Evolutionary conservation across 2,329 filamentous ascomycete genomes (phyloP).

Genomic region (Ophiocordyceps sinensis): DNA sequence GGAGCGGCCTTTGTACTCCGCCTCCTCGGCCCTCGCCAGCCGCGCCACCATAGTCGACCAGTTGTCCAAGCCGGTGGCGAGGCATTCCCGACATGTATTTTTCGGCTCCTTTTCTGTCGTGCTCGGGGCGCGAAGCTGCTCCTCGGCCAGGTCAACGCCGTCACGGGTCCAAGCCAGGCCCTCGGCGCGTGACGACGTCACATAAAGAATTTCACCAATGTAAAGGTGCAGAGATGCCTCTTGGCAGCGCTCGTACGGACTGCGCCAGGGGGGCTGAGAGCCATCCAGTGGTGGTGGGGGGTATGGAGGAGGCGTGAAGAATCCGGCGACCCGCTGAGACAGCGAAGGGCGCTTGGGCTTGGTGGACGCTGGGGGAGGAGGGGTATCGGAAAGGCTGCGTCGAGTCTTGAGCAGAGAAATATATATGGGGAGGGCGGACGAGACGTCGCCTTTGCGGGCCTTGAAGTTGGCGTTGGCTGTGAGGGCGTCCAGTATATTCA

Average conservation of each 20-base stretch:
- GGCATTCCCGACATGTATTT: conserved; percentile 60
- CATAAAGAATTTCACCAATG: conserved; percentile 86
- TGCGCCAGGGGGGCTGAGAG: conserved; percentile 49
- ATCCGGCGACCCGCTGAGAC: conserved; percentile 9
- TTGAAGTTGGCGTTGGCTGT: conserved; percentile 69
- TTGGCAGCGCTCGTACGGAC: conserved; percentile 55
- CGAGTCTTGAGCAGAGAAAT: conserved; percentile 72
- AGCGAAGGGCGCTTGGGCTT: conserved; percentile 4
- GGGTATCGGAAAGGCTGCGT: conserved; percentile 36
- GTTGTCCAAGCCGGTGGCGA: conserved; percentile 62
- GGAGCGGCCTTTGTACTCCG: conserved; percentile 19
- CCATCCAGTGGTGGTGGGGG: conserved; percentile 59
- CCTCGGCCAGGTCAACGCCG: conserved; percentile 67
- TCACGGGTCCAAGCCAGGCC: conserved; percentile 84
- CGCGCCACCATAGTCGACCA: conserved; percentile 69
- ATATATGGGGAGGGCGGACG: conserved; percentile 66
- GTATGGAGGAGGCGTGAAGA: conserved; percentile 40
- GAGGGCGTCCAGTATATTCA: conserved; percentile 60
- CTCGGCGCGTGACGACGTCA: conserved; percentile 43
- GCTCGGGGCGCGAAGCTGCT: conserved; percentile 39
- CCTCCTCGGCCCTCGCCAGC: conserved; percentile 39
- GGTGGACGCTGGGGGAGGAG: conserved; percentile 9
- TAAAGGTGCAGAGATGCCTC: conserved; percentile 79
- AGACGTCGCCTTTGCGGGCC: conserved; percentile 52
- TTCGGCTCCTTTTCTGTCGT: conserved; percentile 13